Evolutionary conservation across 208 protist genomes (phyloP).

Genomic region (Trypanosoma mega): DNA sequence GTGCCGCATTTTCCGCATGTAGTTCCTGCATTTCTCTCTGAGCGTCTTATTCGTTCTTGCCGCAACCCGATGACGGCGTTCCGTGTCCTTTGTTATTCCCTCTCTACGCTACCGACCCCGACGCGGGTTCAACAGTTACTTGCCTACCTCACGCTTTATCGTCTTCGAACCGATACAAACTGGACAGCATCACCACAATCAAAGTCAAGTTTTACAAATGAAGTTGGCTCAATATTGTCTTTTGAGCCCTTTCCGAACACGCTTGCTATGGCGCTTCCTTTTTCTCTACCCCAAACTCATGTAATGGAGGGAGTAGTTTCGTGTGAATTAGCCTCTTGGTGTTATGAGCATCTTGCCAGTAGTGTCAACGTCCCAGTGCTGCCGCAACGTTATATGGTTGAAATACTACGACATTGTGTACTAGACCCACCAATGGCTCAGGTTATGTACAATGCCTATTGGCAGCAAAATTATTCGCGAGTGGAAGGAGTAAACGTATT

Average conservation of each 20-base stretch:
- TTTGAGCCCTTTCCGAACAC: no score
- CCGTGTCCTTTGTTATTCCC: constrained; percentile 39
- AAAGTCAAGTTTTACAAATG: not conserved
- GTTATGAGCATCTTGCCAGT: constrained; percentile 24
- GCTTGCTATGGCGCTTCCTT: no score
- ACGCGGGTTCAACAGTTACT: constrained; percentile 62
- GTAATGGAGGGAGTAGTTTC: constrained; percentile 23
- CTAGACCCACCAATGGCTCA: constrained; percentile 31
- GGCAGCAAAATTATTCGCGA: constrained; percentile 41
- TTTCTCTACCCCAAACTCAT: no score
- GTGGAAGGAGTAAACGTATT: constrained; percentile 66
- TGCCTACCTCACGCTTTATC: constrained; percentile 25
- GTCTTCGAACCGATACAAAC: constrained; percentile 26
- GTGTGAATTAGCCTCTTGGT: constrained; percentile 27
- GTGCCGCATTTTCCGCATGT: constrained; percentile 61
- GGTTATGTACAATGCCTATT: constrained; percentile 51
- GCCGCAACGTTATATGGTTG: constrained; percentile 52
- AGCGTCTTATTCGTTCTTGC: constrained; percentile 41
- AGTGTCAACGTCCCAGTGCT: constrained; percentile 14
- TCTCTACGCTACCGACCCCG: constrained; percentile 38
- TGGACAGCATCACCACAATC: constrained; percentile 4
- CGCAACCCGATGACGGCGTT: constrained; percentile 28
- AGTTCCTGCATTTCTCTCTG: constrained; percentile 39
- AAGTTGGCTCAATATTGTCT: no score
- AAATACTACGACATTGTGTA: constrained; percentile 51